Percentiles rank a stretch among this genome's conserved stretches.
Conservation (phyloP, 768 basidiomycete genomes). For the Leccinum subgranulosum region DNA sequence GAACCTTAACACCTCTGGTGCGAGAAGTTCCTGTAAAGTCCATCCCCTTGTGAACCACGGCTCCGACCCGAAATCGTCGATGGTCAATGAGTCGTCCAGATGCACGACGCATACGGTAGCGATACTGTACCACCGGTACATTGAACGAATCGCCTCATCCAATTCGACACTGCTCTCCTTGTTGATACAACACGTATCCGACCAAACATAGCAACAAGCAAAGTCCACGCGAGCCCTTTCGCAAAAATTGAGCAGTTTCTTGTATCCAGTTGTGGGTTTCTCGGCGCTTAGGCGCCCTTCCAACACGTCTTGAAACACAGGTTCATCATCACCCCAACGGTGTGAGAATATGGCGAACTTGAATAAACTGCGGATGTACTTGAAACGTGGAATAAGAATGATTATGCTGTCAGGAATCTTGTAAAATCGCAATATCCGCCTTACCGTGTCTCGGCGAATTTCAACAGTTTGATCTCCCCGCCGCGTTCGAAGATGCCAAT, state of each 20-base stretch:
- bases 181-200: slow-evolving; percentile 22
- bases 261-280: slow-evolving; percentile 10
- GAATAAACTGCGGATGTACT: slow-evolving; percentile 13
- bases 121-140: slow-evolving; percentile 28
- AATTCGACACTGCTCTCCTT: slow-evolving; percentile 29
- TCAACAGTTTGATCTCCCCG: not conserved
- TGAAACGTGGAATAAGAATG: not conserved
- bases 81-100: slow-evolving; percentile 10
- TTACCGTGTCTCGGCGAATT: not conserved
- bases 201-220: slow-evolving; percentile 22
- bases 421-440: not conserved
- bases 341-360: slow-evolving; percentile 20
- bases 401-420: not conserved
- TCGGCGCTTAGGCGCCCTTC: not conserved
- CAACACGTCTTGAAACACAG: slow-evolving; percentile 9
- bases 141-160: slow-evolving; percentile 29
- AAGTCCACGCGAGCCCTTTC: slow-evolving; percentile 14
- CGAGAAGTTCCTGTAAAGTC: slow-evolving; percentile 17
- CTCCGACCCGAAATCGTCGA: slow-evolving; percentile 11
- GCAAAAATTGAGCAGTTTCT: slow-evolving; percentile 17
- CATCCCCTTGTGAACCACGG: slow-evolving; percentile 25
- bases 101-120: slow-evolving; percentile 24
- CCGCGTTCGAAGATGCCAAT: not conserved
- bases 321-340: slow-evolving; percentile 21
- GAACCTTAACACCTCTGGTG: slow-evolving; percentile 16